Evolutionary conservation across 2,329 filamentous ascomycete genomes (phyloP), one percentile per base, ranked within the genome.

Genomic region (Phaeoacremonium minimum): DNA sequence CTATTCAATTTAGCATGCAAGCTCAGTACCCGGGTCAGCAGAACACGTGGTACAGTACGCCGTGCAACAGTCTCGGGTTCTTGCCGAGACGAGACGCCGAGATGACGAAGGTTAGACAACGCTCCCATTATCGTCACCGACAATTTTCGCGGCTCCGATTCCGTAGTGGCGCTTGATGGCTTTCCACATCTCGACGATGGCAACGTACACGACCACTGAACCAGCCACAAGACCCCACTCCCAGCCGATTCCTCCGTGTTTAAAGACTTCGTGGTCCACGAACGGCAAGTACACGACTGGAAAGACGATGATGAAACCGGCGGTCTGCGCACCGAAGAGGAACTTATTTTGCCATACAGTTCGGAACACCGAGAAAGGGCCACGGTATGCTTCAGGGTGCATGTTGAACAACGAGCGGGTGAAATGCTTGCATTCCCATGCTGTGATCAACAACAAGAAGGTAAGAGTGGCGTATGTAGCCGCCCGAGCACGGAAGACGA

Each of bases 341-440:
- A 87, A 85, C 42, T 73, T 68, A 59, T 87, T 87, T 47, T 75
- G 66, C 66, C 77, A 83, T 11, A 87, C 64, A n/a, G 83, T 83
- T 46, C 60, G 62, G 50, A 76, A 70, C 9, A 78, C 64, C 0
- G 73, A 69, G 28, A 69, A 56, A 1, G 66, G 63, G 1, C 73
- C 74, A 4, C 48, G 47, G 61, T 67, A 74, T 20, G 64, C 56
- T 43, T 70, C 64, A 1, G 69, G 68, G 41, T 80, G 68, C 75
- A 86, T 83, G 49, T 71, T 69, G 61, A 87, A 87, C 47, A 87
- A 70, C 15, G 77, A 83, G 31, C 80, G 75, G 13, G 76, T 76
- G 57, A 84, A 81, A 47, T 86, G 78, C 54, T 85, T 80, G 51
- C 84, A 80, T 58, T 87, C 81, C 83, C 83, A 87, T 0, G 83